Conservation (phyloP, 176 grass and related monocot genomes). For the Carex scoparia region DNA sequence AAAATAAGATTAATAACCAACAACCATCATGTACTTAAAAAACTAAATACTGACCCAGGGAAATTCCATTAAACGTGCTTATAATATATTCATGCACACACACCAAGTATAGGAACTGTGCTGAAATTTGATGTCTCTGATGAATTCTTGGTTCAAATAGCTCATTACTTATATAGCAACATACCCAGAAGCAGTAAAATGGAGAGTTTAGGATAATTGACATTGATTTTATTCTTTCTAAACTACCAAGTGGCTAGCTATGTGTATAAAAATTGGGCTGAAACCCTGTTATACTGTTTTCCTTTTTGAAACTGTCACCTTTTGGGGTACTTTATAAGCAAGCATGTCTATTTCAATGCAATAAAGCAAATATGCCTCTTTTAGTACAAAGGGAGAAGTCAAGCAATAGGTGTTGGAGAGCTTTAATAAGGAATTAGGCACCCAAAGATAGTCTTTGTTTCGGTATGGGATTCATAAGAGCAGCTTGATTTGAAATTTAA, state of each 20-base stretch:
- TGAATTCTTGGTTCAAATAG: not conserved
- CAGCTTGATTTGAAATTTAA: not conserved
- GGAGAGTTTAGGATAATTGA: not conserved
- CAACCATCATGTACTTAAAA: not conserved
- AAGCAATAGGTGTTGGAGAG: not conserved
- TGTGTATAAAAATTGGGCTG: not conserved
- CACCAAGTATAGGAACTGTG: not conserved
- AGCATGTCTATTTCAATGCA: not conserved
- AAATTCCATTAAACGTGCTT: not conserved
- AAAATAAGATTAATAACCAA: not conserved
- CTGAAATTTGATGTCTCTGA: not conserved
- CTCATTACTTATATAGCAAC: too few species aligned
- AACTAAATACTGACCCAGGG: not conserved
- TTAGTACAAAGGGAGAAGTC: slow-evolving; percentile 5
- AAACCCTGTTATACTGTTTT: not conserved
- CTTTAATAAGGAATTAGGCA: not conserved
- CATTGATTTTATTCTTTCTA: not conserved
- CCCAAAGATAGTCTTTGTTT: not conserved
- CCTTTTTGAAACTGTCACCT: not conserved
- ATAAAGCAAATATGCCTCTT: not conserved
- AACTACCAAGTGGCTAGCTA: not conserved
- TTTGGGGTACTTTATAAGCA: not conserved
- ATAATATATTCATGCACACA: not conserved
- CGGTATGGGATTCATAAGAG: not conserved
- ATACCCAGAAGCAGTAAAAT: not conserved